Base-by-base conservation (phyloP, 208 protist genomes). In the Leishmania tarentolae region DNA sequence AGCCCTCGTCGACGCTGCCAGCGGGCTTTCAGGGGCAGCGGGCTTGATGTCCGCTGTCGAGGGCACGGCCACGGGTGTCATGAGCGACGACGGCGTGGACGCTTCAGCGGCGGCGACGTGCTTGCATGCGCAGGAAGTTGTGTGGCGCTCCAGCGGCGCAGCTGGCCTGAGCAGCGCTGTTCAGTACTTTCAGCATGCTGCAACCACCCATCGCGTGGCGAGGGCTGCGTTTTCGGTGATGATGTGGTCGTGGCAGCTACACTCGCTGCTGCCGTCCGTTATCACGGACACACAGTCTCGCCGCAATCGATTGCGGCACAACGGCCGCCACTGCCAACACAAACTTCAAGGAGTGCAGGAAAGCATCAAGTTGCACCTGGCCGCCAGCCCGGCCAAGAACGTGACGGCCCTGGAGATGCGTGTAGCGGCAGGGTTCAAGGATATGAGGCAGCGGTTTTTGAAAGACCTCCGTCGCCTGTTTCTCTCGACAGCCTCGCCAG, bases 231-330 rank as follows among this genome's bases (percentile, higher is more conserved):
- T 93, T 40, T 89, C 85, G 42, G 68, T 97, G 44, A 87, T 90
- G 78, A 70, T 88, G 75, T 97, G 92, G 91, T 84, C 87, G 21
- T 83, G 76, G 46, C 92, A 97, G 81, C 73, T 97, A 5, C 21
- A 50, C 21, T 72, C 80, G 46, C 35, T 87, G 68, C 75, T 97
- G 56, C 88, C 82, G 72, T 50, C 44, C 24, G n/a, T 82, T 3
- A 42, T 82, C 17, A 72, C 56, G 24, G 82, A 82, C 31, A 50
- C 68, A 0, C 73, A 79, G 52, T 42, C 44, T 73, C 82, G 77
- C 42, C 71, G 47, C 72, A 79, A 47, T 40, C 61, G 56, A 19
- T 78, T 86, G 24, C 73, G 68, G 28, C 56, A 79, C 68, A 81
- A 37, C 46, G 21, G 53, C 21, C 78, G 47, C 70, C 84, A 74